Conservation (phyloP, 257 asterid genomes). For the Misopates orontium region DNA sequence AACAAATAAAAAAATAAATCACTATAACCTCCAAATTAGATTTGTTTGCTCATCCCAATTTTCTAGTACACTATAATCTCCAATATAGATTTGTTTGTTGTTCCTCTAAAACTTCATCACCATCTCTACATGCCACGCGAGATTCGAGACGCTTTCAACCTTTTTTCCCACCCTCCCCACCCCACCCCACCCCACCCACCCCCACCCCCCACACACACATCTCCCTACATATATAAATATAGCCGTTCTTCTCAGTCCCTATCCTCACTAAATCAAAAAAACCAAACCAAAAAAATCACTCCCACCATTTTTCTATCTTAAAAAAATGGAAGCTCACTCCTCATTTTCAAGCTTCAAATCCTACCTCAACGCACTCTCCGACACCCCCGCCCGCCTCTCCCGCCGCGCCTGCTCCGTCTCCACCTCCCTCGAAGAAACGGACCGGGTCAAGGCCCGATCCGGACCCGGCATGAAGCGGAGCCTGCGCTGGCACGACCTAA, state of each 20-base stretch:
- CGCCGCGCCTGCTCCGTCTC: conserved; percentile 75
- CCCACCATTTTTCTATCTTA: background rate
- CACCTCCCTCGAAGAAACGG: conserved; percentile 58
- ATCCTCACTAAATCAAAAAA: conserved; percentile 31
- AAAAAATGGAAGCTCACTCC: conserved; percentile 32
- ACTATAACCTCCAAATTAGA: too few species aligned
- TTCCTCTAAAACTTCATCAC: too few species aligned
- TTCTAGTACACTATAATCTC: too few species aligned
- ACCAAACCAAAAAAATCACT: too few species aligned
- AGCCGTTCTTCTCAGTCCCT: conserved; percentile 16
- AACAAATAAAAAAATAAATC: too few species aligned
- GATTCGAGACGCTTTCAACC: too few species aligned
- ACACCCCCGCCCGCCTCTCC: conserved; percentile 66
- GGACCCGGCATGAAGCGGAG: conserved; percentile 64
- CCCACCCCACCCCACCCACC: too few species aligned
- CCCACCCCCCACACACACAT: background rate
- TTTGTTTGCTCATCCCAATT: too few species aligned
- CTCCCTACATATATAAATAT: conserved; percentile 23
- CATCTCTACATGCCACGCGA: too few species aligned
- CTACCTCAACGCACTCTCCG: conserved; percentile 76
- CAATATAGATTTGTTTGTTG: too few species aligned
- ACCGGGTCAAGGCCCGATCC: conserved; percentile 52
- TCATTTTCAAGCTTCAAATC: conserved; percentile 66
- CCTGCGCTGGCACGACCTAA: conserved; percentile 81
- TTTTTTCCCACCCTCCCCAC: too few species aligned